Evolutionary conservation across 257 asterid genomes (phyloP), one percentile per base, ranked within the genome.

Genomic region (Plantago elongata): DNA sequence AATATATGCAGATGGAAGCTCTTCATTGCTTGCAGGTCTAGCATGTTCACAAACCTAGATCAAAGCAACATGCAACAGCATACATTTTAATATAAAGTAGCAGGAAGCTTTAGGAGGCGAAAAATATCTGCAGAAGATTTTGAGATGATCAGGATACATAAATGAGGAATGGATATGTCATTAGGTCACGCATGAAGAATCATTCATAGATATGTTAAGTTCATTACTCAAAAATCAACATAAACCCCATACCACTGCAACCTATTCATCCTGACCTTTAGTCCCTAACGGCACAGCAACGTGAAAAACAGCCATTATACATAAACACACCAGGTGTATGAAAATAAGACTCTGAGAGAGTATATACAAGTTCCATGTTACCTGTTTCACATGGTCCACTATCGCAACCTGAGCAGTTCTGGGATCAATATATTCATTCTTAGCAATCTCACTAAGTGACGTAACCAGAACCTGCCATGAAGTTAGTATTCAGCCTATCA

Each of bases 321-420:
- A 30, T 14, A 60, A 51, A 18, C 6, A 22, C 10, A 34, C 9
- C 61, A 29, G 6, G 61, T n/a, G 10, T 13, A 61, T 48, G 54
- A 16, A 61, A 64, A 43, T 11, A 55, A 66, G 11, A 50, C 52
- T 15, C 30, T 22, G 50, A 15, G 51, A 45, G 44, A 45, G 61
- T 52, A 40, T 15, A 22, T 22, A 2, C 2, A 49, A 61, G 14
- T 69, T 50, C 54, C 42, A 61, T 75, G 55, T 54, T 64, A 89
- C 97, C 85, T 92, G 97, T 74, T 86, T 92, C 73, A 86, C 85
- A 76, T 92, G 98, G 80, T 92, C 90, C 72, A 92, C 81, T 46
- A 73, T 83, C 14, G 90, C 95, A 72, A 92, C 95, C 74, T 88
- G 95, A 65, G 97, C 90, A 60, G 95, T 89, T 79, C 89, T 78